Evolutionary conservation across 2,329 filamentous ascomycete species (phyloP), one percentile per base, ranked within the genome.

Genomic region (Cladosporium sp.): DNA sequence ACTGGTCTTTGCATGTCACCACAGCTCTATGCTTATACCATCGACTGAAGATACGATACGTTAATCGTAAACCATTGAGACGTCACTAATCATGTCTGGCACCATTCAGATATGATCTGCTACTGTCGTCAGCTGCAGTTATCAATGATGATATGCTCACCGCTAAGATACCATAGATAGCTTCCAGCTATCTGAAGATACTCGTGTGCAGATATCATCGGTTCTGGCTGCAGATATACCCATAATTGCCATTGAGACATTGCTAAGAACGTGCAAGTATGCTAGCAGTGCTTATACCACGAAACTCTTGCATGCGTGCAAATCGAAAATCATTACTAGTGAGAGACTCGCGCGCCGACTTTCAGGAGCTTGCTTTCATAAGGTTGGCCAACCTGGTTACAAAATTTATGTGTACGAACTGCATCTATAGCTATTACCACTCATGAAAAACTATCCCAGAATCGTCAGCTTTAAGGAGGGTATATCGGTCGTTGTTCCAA

Each of bases 301-400:
- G 12, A 38, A 3, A 2, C 36, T 38, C 12, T 11, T 4, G 12
- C 12, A 2, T 38, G 36, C 36, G 12, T 12, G 15, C 36, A 38
- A 38, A 12, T 15, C 6, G 36, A 41, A 5, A 5, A 1, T 18
- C 36, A 18, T 14, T 7, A 18, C 14, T 15, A 41, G 36, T 18
- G 36, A 41, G 36, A 41, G 34, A 41, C 6, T 32, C 30, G 30
- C 8, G 30, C 30, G 30, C 30, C 6, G 38, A 44, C 5, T n/a
- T 3, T n/a, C 18, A 2, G 18, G 8, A n/a, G 8, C 38, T 44
- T 44, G 38, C 51, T 54, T 10, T 12, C 3, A 4, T 55, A 55
- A n/a, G 52, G 52, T 55, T 55, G 52, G 52, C 52, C 52, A 55
- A 55, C 30, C 52, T 12, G n/a, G 18, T 55, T 34, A 10, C 8